Evolutionary conservation across 352 stramenopile genomes (phyloP), one percentile per base, ranked within the genome.

Genomic region (Pythium grandisporangium): DNA sequence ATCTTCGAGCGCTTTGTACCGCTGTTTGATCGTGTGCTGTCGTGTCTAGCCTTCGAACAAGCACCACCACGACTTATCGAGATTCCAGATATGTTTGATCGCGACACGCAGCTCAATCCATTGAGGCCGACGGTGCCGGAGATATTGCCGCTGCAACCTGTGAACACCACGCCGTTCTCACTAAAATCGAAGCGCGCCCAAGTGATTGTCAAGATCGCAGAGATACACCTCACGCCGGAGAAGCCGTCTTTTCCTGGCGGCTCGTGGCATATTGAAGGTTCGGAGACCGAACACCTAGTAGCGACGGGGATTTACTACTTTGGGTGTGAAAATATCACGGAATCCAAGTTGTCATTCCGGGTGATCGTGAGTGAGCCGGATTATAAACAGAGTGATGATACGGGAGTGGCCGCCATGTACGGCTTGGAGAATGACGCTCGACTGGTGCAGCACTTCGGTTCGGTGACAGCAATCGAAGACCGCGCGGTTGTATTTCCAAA

Each of bases 221-320:
- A 55, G 32, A 63, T 66, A 25, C 12, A 50, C 2, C 24, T 70
- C 16, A 70, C 60, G 12, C 60, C 60, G 8, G 55, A 70, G 5
- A 66, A 60, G 1, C 55, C 60, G 8, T 23, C 13, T 19, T 70
- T 61, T 30, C 2, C 30, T 21, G 55, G 60, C 14, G 51, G 55
- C 11, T 37, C 41, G 16, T 70, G 56, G 56, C 60, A 70, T 29
- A 33, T 58, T 0, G 60, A 70, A 45, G 60, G 56, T 14, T 51
- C 46, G 13, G 40, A 51, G 16, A 32, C 49, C n/a, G 60, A 70
- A 30, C 40, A 52, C 25, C 57, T 70, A 26, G 60, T 65, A 2
- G 55, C 60, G 1, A 63, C 60, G 6, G 60, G 55, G 1, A 49
- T 66, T 2, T 58, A 66, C 26, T 70, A 63, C 46, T 70, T 66